A percentile compares a stretch with the other conserved stretches of the same genome.
phyloP scores from a whole-genome alignment of 352 stramenopile species.

The Phytopythium boreale region DNA sequence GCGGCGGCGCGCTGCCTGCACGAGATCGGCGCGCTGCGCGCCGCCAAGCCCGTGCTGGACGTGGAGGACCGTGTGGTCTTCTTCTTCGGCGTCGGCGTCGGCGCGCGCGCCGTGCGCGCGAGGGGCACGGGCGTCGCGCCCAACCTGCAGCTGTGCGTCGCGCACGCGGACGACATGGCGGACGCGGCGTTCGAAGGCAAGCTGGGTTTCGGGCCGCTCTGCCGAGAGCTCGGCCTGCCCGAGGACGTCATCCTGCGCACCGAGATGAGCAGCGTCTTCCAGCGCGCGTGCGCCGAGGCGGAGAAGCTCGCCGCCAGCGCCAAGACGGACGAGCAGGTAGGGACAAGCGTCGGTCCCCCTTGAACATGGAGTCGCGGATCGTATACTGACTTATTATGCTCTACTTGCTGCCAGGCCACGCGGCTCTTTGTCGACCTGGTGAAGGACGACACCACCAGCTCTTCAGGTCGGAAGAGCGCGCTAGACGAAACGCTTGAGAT shows the following conservation, averaged over 20 bases:
- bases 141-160: conserved; percentile 50
- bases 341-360: neutral
- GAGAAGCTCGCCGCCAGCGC: conserved; percentile 26
- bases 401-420: conserved; percentile 12
- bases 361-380: neutral
- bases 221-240: conserved; percentile 22
- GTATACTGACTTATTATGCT: neutral
- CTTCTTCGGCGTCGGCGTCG: conserved; percentile 76
- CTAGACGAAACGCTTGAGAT: conserved; percentile 9
- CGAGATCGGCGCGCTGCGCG: conserved; percentile 39
- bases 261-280: conserved; percentile 44
- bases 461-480: neutral
- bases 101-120: conserved; percentile 27
- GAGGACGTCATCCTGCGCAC: conserved; percentile 36
- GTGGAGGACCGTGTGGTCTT: conserved; percentile 70
- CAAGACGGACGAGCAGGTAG: conserved; percentile 21
- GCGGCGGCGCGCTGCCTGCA: conserved; percentile 37
- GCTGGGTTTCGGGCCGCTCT: conserved; percentile 40
- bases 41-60: conserved; percentile 52
- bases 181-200: conserved; percentile 13
- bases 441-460: conserved; percentile 9
- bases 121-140: conserved; percentile 27
- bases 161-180: conserved; percentile 35
- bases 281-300: conserved; percentile 48
- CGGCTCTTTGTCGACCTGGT: conserved; percentile 34